A percentile compares a stretch with the other conserved stretches of the same genome.
Conservation (phyloP, 2,329 filamentous ascomycete species). For the Orbilia brochopaga region DNA sequence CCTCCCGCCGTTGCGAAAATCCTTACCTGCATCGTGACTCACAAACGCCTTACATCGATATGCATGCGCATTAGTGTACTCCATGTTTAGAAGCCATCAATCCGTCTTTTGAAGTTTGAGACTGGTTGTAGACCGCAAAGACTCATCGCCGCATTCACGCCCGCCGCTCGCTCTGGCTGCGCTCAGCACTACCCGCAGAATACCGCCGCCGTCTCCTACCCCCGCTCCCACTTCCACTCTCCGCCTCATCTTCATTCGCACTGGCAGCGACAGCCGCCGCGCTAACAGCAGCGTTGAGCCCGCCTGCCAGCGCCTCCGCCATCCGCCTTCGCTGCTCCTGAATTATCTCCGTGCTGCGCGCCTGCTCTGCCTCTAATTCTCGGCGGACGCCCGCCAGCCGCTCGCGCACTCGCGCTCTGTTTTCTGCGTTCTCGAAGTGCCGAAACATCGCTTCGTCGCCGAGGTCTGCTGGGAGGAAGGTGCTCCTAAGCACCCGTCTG, state of each 20-base stretch:
- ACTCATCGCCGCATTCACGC: slow-evolving; percentile 11
- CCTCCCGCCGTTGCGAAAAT: too few species aligned
- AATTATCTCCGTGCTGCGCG: slow-evolving; percentile 41
- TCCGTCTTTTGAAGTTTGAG: too few species aligned
- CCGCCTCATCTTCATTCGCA: slow-evolving; percentile 16
- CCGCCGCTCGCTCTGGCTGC: slow-evolving; percentile 20
- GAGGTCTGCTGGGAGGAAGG: slow-evolving; percentile 43
- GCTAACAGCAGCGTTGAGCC: background rate
- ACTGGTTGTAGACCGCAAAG: too few species aligned
- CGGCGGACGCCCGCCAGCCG: slow-evolving; percentile 35
- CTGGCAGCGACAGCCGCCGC: background rate
- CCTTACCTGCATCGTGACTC: too few species aligned
- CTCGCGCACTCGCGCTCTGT: slow-evolving; percentile 35
- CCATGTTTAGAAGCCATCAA: too few species aligned
- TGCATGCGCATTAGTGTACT: too few species aligned
- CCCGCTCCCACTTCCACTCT: background rate
- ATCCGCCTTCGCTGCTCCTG: slow-evolving; percentile 38
- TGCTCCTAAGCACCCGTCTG: slow-evolving; percentile 37
- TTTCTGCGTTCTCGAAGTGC: slow-evolving; percentile 43
- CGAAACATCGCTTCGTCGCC: slow-evolving; percentile 49
- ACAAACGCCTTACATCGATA: too few species aligned
- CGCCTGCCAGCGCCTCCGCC: slow-evolving; percentile 23
- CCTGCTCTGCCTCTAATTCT: slow-evolving; percentile 41
- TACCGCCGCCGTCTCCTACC: slow-evolving; percentile 11
- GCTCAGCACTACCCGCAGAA: background rate